These are phyloP conservation scores for Suhomyces xylopsoci DNA, from an alignment of 805 yeast genomes.

Conservation along the genomic window DNA sequence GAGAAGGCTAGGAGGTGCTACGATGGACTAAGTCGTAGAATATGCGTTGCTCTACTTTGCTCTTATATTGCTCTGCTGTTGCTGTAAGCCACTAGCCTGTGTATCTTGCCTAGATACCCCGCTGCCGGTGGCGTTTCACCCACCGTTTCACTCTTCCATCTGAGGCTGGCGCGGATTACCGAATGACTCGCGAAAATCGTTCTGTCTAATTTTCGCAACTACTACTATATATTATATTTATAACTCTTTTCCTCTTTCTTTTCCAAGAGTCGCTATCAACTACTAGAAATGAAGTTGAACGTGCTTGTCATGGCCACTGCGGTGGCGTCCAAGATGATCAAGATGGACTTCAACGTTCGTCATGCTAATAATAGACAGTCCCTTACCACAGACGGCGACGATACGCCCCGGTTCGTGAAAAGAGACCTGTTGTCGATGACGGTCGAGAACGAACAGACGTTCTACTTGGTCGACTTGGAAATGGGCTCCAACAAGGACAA, in stretches of 20 bases:
- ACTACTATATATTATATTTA: background rate
- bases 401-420: constrained; percentile 13
- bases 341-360: constrained; percentile 18
- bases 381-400: constrained; percentile 6
- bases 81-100: too few species aligned
- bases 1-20: too few species aligned
- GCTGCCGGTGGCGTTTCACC: background rate
- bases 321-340: constrained; percentile 8
- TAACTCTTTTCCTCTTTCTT: background rate
- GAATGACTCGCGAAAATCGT: background rate
- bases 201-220: background rate
- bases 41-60: too few species aligned
- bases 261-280: background rate
- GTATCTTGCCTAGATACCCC: too few species aligned
- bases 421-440: constrained; percentile 17
- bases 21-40: too few species aligned
- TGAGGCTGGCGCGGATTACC: background rate
- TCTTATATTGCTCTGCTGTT: too few species aligned
- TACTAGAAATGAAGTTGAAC: constrained; percentile 6
- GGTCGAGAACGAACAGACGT: constrained; percentile 24
- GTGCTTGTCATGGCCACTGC: constrained; percentile 5
- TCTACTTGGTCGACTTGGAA: constrained; percentile 25
- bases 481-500: constrained; percentile 30
- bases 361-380: constrained; percentile 13
- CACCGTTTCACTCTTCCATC: background rate